A percentile compares a stretch with the other conserved stretches of the same genome.
These are phyloP conservation scores for Lactifluus hygrophoroides DNA, from an alignment of 768 basidiomycete species.

Conservation along the genomic window DNA sequence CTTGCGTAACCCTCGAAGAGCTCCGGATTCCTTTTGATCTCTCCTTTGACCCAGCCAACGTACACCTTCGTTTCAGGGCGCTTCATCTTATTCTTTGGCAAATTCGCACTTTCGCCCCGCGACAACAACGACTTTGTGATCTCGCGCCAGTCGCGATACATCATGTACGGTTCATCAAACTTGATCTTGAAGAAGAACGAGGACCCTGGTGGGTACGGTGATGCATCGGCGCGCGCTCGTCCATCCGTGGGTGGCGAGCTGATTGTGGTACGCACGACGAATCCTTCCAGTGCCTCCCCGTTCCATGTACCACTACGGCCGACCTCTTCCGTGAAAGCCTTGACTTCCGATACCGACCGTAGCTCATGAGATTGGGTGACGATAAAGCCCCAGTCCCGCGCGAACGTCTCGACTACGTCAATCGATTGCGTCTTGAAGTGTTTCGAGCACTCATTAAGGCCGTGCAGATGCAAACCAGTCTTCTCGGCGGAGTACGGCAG, in stretches of 20 bases:
- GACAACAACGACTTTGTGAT: constrained; percentile 71
- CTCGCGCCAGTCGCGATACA: constrained; percentile 97
- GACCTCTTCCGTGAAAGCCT: constrained; percentile 60
- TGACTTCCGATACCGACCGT: constrained; percentile 56
- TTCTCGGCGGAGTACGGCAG: constrained; percentile 71
- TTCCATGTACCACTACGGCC: constrained; percentile 67
- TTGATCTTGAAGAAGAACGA: constrained; percentile 99
- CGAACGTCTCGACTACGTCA: constrained; percentile 64
- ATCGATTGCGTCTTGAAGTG: constrained; percentile 67
- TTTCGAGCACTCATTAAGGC: constrained; percentile 64
- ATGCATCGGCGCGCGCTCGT: constrained; percentile 23
- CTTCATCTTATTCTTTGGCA: constrained; percentile 61
- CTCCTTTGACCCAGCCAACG: constrained; percentile 70
- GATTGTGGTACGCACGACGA: constrained; percentile 81
- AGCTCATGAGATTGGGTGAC: constrained; percentile 55
- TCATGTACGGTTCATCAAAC: constrained; percentile 97
- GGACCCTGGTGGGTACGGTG: constrained; percentile 69
- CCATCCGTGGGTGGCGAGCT: constrained; percentile 33
- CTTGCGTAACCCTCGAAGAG: constrained; percentile 57
- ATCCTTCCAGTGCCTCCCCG: constrained; percentile 83
- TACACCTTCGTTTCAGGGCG: constrained; percentile 74
- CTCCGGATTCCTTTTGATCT: constrained; percentile 53
- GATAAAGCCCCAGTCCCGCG: constrained; percentile 88
- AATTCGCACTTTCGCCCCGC: constrained; percentile 27
- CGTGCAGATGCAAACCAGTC: constrained; percentile 90